These are phyloP conservation scores for bread wheat (Triticum aestivum) DNA, from an alignment of 176 grass and related monocot genomes.

Conservation along the genomic window IWGSC_CS_RefSeq_v2.1 NC_057804.1:599389867-599390366, in stretches of 20 bases:
- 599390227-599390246: neutral
- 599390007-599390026: conserved; percentile 52
- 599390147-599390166: conserved; percentile 49
- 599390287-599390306: conserved; percentile 53
- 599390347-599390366: conserved; percentile 68
- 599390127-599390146: conserved; percentile 55
- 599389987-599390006: conserved; percentile 63
- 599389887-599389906: conserved; percentile 67
- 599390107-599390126: conserved; percentile 68
- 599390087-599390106: conserved; percentile 38
- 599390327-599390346: conserved; percentile 68
- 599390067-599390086: neutral
- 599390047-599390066: conserved; percentile 56
- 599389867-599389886: conserved; percentile 61
- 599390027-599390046: conserved; percentile 63
- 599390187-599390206: conserved; percentile 63
- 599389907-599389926: conserved; percentile 40
- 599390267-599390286: conserved; percentile 60
- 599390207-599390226: conserved; percentile 55
- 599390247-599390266: neutral
- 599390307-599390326: conserved; percentile 66
- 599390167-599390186: conserved; percentile 54
- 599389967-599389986: conserved; percentile 46
- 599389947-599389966: conserved; percentile 33
- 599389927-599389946: neutral